Percentiles rank a stretch among this genome's conserved stretches.
Evolutionary conservation across 176 grass and related monocot genomes (phyloP).

Genomic region (Pharus latifolius): DNA sequence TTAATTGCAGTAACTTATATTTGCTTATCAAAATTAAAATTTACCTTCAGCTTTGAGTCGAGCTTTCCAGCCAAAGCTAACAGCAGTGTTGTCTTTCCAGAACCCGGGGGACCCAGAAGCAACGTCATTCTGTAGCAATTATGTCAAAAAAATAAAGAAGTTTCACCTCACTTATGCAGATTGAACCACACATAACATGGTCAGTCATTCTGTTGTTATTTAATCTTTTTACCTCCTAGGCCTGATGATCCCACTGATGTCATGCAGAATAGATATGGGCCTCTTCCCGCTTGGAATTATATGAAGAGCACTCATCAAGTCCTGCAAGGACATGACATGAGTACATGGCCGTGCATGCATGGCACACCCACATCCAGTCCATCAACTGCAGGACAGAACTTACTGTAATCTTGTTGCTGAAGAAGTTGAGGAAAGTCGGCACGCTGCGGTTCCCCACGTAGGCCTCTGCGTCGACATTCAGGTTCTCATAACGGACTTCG

Average conservation of each 20-base stretch:
- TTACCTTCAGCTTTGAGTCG: conserved; percentile 65
- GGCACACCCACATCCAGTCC: no score
- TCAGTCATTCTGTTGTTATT: no score
- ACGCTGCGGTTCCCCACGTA: conserved; percentile 76
- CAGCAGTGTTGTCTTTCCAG: conserved; percentile 83
- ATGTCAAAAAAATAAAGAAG: no score
- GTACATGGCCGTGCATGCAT: no score
- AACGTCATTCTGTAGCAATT: conserved; percentile 66
- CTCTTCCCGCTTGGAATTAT: conserved; percentile 64
- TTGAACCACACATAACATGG: no score
- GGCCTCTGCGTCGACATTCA: conserved; percentile 68
- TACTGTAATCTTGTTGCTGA: conserved; percentile 80
- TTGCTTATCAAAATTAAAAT: no score
- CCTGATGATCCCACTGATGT: conserved; percentile 72
- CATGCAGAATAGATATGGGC: conserved; percentile 62
- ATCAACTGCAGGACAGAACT: background rate
- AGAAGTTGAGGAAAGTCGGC: conserved; percentile 85
- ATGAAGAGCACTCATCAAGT: conserved; percentile 47
- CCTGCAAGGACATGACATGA: conserved; percentile 18
- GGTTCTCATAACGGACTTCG: conserved; percentile 74
- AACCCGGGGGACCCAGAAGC: conserved; percentile 81
- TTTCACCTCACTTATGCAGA: no score
- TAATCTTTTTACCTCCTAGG: conserved; percentile 62
- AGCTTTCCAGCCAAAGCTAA: conserved; percentile 84
- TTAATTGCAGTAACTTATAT: no score